Conservation (phyloP, 2,329 filamentous ascomycete species). For the Alternaria triticimaculans region DNA sequence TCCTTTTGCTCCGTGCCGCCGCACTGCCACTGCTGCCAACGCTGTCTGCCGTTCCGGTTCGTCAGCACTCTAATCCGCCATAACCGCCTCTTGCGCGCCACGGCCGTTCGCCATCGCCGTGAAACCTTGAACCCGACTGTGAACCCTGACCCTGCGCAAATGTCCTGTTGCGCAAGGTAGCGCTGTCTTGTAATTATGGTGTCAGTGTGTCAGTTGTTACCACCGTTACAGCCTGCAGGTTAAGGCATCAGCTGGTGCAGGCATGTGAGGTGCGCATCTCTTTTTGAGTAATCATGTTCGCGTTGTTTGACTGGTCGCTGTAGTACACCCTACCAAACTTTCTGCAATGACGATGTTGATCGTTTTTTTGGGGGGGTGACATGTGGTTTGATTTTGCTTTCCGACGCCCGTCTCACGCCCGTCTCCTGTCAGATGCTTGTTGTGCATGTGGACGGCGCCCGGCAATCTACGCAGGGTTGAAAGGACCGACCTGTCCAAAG, state of each 20-base stretch:
- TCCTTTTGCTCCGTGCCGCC: neutral
- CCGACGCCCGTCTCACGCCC: neutral
- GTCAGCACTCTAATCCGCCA: neutral
- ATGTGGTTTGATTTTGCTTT: neutral
- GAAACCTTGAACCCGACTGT: neutral
- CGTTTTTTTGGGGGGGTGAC: neutral
- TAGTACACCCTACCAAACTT: neutral
- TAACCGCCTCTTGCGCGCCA: slow-evolving; percentile 2
- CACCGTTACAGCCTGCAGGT: neutral
- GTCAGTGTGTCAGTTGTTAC: neutral
- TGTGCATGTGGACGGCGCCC: neutral
- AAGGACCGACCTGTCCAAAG: neutral
- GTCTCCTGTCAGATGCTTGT: neutral
- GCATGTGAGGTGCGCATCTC: neutral
- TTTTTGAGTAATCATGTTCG: neutral
- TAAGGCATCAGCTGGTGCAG: neutral
- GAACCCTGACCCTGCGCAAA: neutral
- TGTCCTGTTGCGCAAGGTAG: neutral
- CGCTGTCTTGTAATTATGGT: neutral
- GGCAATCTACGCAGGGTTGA: neutral
- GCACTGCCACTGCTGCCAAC: neutral
- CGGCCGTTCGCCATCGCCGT: neutral
- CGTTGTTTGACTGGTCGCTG: neutral
- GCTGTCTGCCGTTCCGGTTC: neutral
- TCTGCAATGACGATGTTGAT: neutral